A percentile compares a stretch with the other conserved stretches of the same genome.
phyloP scores from a whole-genome alignment of 208 protist species.

The Leptomonas pyrrhocoris region DNA sequence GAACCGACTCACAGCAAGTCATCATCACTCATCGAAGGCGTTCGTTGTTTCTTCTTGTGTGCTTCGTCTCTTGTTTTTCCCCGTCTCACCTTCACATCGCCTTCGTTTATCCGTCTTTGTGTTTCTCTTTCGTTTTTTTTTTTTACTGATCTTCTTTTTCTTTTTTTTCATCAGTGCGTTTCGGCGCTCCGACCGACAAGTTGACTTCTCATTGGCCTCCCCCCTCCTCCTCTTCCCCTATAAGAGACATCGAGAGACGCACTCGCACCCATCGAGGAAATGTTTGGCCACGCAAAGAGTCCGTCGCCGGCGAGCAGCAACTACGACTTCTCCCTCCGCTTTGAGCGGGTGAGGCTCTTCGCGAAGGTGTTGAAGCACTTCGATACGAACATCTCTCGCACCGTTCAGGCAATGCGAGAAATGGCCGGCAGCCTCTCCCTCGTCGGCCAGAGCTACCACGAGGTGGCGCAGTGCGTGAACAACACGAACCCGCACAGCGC shows the following conservation, averaged over 20 bases:
- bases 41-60: background rate
- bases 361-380: slow-evolving; percentile 42
- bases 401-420: slow-evolving; percentile 39
- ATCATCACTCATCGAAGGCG: background rate
- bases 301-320: slow-evolving; percentile 42
- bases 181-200: background rate
- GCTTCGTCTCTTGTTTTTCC: background rate
- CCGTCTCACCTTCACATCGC: background rate
- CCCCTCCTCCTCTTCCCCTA: too few species aligned
- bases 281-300: slow-evolving; percentile 23
- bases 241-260: too few species aligned
- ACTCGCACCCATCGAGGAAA: background rate
- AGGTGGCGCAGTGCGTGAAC: slow-evolving; percentile 51
- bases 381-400: slow-evolving; percentile 31
- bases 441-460: slow-evolving; percentile 48
- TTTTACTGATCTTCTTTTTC: background rate
- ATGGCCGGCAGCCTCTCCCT: slow-evolving; percentile 36
- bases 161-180: background rate
- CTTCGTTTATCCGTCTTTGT: slow-evolving; percentile 3
- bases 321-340: slow-evolving; percentile 52
- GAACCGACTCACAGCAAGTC: background rate
- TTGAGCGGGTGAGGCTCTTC: slow-evolving; percentile 51
- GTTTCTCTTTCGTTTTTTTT: slow-evolving; percentile 9
- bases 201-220: background rate
- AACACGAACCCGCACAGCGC: slow-evolving; percentile 32